phyloP scores from a whole-genome alignment of 106 monocot genomes.

The Phalaenopsis equestris region DNA sequence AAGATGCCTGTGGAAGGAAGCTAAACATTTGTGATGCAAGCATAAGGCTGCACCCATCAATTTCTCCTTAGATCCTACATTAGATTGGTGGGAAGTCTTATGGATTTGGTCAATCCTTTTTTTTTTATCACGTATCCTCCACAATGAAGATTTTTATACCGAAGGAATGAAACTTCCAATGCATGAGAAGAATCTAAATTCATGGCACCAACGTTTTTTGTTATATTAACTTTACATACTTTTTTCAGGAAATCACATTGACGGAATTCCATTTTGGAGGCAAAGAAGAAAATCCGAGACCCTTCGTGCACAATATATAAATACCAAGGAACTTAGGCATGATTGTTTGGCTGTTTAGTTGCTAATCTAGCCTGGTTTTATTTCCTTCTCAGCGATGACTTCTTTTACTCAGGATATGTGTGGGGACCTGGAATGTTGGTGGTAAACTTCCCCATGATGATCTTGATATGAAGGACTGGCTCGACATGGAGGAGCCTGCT shows the following conservation, averaged over 20 bases:
- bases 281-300: conserved; percentile 87
- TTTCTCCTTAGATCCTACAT: background rate
- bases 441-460: conserved; percentile 69
- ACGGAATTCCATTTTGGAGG: conserved; percentile 29
- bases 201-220: background rate
- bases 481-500: conserved; percentile 58
- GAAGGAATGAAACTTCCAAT: background rate
- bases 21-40: background rate
- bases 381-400: background rate
- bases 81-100: background rate
- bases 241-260: conserved; percentile 29
- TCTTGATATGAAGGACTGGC: conserved; percentile 72
- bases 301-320: conserved; percentile 78
- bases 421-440: conserved; percentile 92
- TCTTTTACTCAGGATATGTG: conserved; percentile 39
- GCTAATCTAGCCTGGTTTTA: background rate
- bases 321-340: conserved; percentile 76
- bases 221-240: background rate
- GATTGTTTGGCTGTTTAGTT: background rate
- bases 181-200: background rate
- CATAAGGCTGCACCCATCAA: background rate
- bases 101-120: background rate
- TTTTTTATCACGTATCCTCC: background rate
- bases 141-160: background rate
- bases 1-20: background rate